Conservation (phyloP, 345 rosid genomes). For the Bruguiera gymnorhiza region DNA sequence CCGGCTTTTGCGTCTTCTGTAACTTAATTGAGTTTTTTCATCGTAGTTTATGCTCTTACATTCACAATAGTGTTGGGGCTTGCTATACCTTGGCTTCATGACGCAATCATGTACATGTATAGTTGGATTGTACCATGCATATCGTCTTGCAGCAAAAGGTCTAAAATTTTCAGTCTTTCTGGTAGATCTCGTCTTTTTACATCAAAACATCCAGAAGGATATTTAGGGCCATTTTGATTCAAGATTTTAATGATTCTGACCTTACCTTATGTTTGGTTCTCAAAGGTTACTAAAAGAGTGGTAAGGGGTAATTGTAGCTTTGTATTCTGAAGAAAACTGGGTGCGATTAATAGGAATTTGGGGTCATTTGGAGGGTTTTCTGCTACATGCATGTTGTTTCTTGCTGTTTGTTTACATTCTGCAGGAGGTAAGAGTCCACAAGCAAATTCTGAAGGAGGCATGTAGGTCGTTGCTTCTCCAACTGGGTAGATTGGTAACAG, state of each 20-base stretch:
- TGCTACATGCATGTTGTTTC: neutral
- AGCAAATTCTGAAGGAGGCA: constrained; percentile 9
- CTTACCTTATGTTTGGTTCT: neutral
- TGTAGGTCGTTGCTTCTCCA: neutral
- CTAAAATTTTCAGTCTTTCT: constrained; percentile 20
- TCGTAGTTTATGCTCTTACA: constrained; percentile 33
- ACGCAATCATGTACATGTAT: constrained; percentile 46
- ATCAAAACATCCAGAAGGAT: constrained; percentile 18
- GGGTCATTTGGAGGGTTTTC: constrained; percentile 1
- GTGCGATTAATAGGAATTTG: neutral
- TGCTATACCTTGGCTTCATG: constrained; percentile 24
- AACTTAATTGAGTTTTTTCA: constrained; percentile 27
- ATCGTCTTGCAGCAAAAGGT: constrained; percentile 26
- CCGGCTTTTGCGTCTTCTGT: constrained; percentile 37
- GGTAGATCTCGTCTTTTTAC: constrained; percentile 2
- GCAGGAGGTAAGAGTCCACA: constrained; percentile 17
- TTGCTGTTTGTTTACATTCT: constrained; percentile 24
- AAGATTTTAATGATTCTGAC: neutral
- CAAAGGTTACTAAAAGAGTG: neutral
- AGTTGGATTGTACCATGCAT: constrained; percentile 47
- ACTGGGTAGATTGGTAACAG: constrained; percentile 8
- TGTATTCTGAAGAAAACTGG: neutral
- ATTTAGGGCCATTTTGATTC: constrained; percentile 4
- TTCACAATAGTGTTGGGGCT: constrained; percentile 24
- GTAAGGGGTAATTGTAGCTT: neutral